Evolutionary conservation across 2,329 filamentous ascomycete species (phyloP).

Genomic region (Cercospora zeina): DNA sequence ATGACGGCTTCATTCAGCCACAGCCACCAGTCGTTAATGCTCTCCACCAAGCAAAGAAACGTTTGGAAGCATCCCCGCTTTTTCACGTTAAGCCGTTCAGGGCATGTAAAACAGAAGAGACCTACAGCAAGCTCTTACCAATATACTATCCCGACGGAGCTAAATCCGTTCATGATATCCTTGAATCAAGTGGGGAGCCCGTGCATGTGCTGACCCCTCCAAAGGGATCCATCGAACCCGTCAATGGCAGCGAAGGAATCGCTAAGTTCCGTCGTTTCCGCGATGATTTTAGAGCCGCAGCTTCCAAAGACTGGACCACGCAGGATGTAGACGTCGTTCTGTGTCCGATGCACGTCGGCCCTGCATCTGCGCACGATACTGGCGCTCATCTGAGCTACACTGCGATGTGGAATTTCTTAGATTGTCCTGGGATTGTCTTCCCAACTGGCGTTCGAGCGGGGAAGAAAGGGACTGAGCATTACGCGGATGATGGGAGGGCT

Average conservation of each 20-base stretch:
- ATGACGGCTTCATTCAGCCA: neutral
- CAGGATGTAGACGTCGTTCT: slow-evolving; percentile 46
- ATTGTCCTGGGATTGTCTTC: slow-evolving; percentile 58
- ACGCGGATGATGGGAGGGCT: slow-evolving; percentile 31
- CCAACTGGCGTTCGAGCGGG: slow-evolving; percentile 54
- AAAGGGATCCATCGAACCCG: neutral
- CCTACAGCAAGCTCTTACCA: neutral
- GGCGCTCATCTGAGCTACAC: slow-evolving; percentile 65
- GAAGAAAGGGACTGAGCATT: slow-evolving; percentile 45
- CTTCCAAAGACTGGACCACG: neutral
- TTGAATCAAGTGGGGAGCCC: neutral
- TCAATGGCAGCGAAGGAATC: neutral
- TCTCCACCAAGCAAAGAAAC: neutral
- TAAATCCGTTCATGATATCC: neutral
- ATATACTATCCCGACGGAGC: neutral
- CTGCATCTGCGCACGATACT: slow-evolving; percentile 54
- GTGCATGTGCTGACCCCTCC: neutral
- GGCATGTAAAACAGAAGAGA: neutral
- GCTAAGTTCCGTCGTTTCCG: neutral
- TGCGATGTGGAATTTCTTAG: slow-evolving; percentile 65
- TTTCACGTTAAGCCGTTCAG: slow-evolving; percentile 3
- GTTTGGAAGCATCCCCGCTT: neutral
- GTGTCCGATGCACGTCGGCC: slow-evolving; percentile 58
- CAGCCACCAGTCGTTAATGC: slow-evolving; percentile 1
- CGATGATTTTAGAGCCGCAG: neutral